Conservation (phyloP, 2,329 filamentous ascomycete species). For the Dactylellina parvicollis region DNA sequence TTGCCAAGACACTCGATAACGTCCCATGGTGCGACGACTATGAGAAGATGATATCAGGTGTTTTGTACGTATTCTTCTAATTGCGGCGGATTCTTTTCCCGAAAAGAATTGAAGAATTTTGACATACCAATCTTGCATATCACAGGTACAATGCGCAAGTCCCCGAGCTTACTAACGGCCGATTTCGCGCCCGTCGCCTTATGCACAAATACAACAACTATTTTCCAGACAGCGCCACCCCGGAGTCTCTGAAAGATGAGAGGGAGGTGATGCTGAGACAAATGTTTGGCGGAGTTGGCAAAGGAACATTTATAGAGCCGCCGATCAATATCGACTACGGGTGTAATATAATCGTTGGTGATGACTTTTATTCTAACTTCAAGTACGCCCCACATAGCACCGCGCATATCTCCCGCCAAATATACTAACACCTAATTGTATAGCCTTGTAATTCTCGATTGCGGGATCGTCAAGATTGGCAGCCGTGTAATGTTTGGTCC, state of each 20-base stretch:
- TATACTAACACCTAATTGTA: background rate
- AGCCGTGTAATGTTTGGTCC: conserved; percentile 81
- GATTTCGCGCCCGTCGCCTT: conserved; percentile 68
- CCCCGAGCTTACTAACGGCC: conserved; percentile 65
- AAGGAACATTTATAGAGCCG: conserved; percentile 69
- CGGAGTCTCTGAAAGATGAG: conserved; percentile 61
- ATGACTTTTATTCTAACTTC: conserved; percentile 73
- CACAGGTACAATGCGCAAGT: conserved; percentile 67
- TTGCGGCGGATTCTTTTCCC: too few relatives aligned
- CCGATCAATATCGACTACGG: conserved; percentile 73
- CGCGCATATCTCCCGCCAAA: background rate
- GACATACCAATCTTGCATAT: background rate
- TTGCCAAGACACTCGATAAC: conserved; percentile 65
- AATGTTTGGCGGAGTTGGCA: conserved; percentile 66
- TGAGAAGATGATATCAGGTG: conserved; percentile 72
- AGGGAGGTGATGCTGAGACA: conserved; percentile 65
- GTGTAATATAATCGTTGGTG: conserved; percentile 71
- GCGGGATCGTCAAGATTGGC: conserved; percentile 68
- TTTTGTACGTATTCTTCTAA: conserved; percentile 65
- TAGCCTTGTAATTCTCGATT: conserved; percentile 65
- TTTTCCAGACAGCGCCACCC: conserved; percentile 65
- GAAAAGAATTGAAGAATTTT: too few relatives aligned
- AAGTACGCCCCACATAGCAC: conserved; percentile 60
- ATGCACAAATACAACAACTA: conserved; percentile 70
- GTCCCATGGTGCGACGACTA: conserved; percentile 71